phyloP scores from a whole-genome alignment of 1,284 basidiomycete species.

The Malassezia slooffiae region DNA sequence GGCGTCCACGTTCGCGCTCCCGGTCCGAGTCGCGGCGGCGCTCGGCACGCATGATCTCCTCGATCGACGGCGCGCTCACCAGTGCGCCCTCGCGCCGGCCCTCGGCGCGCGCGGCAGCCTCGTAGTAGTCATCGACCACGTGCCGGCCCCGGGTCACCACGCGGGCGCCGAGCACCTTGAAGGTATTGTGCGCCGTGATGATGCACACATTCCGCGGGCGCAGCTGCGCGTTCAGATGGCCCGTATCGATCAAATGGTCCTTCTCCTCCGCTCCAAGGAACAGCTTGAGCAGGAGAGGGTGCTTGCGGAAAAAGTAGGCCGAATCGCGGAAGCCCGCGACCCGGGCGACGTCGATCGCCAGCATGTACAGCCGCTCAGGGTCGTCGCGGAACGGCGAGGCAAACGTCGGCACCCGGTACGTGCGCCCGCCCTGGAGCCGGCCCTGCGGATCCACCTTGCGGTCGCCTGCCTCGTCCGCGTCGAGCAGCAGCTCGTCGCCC shows the following conservation, averaged over 20 bases:
- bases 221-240: constrained; percentile 70
- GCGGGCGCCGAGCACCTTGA: constrained; percentile 84
- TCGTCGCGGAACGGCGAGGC: constrained; percentile 63
- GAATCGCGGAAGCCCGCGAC: constrained; percentile 92
- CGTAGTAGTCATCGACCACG: constrained; percentile 90
- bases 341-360: constrained; percentile 91
- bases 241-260: constrained; percentile 74
- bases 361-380: constrained; percentile 75
- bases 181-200: constrained; percentile 81
- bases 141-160: constrained; percentile 76
- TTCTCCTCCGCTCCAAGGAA: constrained; percentile 57
- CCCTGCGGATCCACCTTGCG: constrained; percentile 79
- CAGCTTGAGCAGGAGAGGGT: constrained; percentile 77
- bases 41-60: constrained; percentile 23
- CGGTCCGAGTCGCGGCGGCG: constrained; percentile 27
- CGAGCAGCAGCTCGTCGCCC: constrained; percentile 73
- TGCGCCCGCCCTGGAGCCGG: constrained; percentile 70
- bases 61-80: constrained; percentile 28
- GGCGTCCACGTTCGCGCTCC: constrained; percentile 27
- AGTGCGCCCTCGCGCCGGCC: constrained; percentile 40
- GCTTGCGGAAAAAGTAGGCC: constrained; percentile 86
- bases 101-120: constrained; percentile 59
- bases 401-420: constrained; percentile 81
- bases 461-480: constrained; percentile 74
- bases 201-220: constrained; percentile 84